These are phyloP conservation scores for Backusella liffmaniae DNA, from an alignment of 192 early-diverging fungal species.

Conservation along the genomic window DNA sequence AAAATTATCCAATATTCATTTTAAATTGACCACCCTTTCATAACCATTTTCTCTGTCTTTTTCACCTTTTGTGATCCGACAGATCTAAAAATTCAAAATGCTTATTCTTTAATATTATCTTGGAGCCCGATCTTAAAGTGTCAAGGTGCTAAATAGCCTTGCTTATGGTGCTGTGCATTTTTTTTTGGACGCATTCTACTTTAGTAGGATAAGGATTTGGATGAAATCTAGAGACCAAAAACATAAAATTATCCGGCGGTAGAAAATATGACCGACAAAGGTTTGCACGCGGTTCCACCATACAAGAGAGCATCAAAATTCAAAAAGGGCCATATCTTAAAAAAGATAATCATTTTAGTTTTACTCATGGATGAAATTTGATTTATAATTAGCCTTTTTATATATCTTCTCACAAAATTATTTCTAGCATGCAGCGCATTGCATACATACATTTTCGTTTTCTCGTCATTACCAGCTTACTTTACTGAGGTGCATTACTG, in stretches of 20 bases:
- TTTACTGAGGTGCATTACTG: neutral
- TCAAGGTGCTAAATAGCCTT: neutral
- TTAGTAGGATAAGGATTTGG: neutral
- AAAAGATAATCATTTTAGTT: neutral
- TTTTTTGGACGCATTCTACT: neutral
- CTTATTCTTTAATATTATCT: neutral
- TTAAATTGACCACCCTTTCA: neutral
- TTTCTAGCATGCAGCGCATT: neutral
- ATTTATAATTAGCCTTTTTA: constrained; percentile 5
- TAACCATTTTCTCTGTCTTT: neutral
- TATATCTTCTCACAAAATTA: neutral
- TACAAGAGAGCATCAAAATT: neutral
- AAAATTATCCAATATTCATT: constrained; percentile 4
- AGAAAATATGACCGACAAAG: neutral
- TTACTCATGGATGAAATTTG: neutral
- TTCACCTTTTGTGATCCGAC: neutral
- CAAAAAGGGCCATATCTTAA: neutral
- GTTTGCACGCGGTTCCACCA: neutral
- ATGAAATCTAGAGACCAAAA: neutral
- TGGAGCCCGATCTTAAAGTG: neutral
- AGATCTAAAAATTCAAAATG: neutral
- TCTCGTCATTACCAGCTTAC: neutral
- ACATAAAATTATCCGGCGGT: neutral
- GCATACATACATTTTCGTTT: neutral
- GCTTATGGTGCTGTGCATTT: neutral